Percentiles rank a stretch among this genome's conserved stretches.
phyloP scores from a whole-genome alignment of 305 asterid species.

The Euphrasia arctica region DNA sequence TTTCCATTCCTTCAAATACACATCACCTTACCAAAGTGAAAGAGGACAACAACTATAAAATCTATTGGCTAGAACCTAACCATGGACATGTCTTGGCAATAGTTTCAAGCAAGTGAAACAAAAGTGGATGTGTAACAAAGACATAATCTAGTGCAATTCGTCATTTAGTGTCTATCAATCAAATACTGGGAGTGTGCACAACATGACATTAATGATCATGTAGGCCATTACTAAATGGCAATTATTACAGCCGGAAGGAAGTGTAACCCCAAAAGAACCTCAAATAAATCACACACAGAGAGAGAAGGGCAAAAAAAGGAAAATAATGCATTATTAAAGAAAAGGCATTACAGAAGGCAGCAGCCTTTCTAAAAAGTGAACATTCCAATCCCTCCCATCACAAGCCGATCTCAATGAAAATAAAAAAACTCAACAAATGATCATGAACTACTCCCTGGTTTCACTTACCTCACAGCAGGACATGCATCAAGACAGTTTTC shows the following conservation, averaged over 20 bases:
- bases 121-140: neutral
- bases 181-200: neutral
- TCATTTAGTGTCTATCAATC: conserved; percentile 11
- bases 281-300: neutral
- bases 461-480: conserved; percentile 1
- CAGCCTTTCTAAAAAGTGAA: neutral
- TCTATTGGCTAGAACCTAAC: conserved; percentile 1
- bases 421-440: conserved; percentile 3
- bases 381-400: neutral
- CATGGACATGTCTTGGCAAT: neutral
- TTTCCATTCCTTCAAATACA: conserved; percentile 6
- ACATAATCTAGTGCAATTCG: neutral
- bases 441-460: neutral
- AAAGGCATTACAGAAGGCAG: neutral
- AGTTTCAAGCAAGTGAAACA: conserved; percentile 7
- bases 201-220: neutral
- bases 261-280: conserved; percentile 6
- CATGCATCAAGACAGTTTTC: neutral
- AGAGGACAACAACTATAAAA: neutral
- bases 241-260: neutral
- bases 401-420: neutral
- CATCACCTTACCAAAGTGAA: conserved; percentile 1
- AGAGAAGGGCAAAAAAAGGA: neutral
- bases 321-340: neutral
- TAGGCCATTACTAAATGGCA: neutral